Conservation (phyloP, 768 basidiomycete species). For the Tubosaeta sp. region DNA sequence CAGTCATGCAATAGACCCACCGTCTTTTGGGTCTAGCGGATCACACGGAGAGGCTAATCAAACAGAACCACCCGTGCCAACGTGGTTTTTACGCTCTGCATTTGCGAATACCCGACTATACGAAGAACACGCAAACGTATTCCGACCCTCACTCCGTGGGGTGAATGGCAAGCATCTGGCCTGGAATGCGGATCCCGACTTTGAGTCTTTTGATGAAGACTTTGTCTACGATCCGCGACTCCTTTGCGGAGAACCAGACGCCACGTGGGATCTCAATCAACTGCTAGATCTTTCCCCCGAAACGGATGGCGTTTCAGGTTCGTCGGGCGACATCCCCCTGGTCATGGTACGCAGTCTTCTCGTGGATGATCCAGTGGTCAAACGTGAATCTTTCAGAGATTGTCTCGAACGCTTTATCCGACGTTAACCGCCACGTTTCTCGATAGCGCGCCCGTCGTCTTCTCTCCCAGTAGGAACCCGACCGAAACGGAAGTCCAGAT, state of each 20-base stretch:
- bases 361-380: slow-evolving; percentile 10
- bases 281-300: slow-evolving; percentile 24
- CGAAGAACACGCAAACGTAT: slow-evolving; percentile 45
- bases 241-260: slow-evolving; percentile 9
- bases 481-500: slow-evolving; percentile 58
- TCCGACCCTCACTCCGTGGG: slow-evolving; percentile 28
- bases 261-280: slow-evolving; percentile 33
- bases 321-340: slow-evolving; percentile 17
- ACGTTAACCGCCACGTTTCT: slow-evolving; percentile 80
- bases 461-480: slow-evolving; percentile 60
- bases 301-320: slow-evolving; percentile 11
- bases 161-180: slow-evolving; percentile 16
- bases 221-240: slow-evolving; percentile 25
- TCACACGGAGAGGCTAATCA: slow-evolving; percentile 10
- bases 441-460: slow-evolving; percentile 80
- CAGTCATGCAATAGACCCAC: slow-evolving; percentile 37
- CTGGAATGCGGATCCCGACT: slow-evolving; percentile 25
- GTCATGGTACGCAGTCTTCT: slow-evolving; percentile 24
- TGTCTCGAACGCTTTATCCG: slow-evolving; percentile 73
- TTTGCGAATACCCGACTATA: slow-evolving; percentile 54
- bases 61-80: slow-evolving; percentile 31
- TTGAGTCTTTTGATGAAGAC: slow-evolving; percentile 28
- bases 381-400: slow-evolving; percentile 41
- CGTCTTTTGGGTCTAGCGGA: slow-evolving; percentile 12
- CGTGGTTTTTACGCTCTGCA: slow-evolving; percentile 63